These are phyloP conservation scores for Aspergillus carbonarius DNA, from an alignment of 2,329 filamentous ascomycete species.

Conservation along the genomic window DNA sequence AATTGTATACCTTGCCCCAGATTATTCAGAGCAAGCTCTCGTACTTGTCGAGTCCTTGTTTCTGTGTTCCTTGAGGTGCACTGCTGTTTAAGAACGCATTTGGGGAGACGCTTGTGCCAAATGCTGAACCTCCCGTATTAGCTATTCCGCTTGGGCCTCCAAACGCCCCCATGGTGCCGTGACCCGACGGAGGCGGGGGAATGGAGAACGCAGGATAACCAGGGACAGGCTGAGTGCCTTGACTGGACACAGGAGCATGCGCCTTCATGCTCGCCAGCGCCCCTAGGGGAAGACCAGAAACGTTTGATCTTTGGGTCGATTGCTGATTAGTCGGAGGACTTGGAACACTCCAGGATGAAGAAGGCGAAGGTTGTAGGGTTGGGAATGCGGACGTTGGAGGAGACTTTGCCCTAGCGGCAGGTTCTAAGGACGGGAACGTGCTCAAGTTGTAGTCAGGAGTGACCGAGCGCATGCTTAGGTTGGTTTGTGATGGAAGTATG, in stretches of 20 bases:
- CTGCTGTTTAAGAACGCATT: conserved; percentile 27
- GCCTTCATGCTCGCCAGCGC: conserved; percentile 28
- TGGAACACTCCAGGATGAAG: conserved; percentile 21
- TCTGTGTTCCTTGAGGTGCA: conserved; percentile 28
- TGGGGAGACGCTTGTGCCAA: conserved; percentile 16
- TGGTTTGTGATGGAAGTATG: conserved; percentile 21
- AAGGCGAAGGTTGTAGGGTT: conserved; percentile 32
- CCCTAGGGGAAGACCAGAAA: conserved; percentile 22
- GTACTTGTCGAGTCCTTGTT: conserved; percentile 54
- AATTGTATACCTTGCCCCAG: not conserved
- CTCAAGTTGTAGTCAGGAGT: conserved; percentile 53
- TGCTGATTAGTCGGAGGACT: conserved; percentile 16
- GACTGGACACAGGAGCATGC: conserved; percentile 15
- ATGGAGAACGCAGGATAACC: conserved; percentile 43
- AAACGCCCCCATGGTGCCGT: conserved; percentile 15
- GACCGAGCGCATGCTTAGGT: conserved; percentile 45
- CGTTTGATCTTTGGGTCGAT: conserved; percentile 13
- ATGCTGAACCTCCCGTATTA: conserved; percentile 21
- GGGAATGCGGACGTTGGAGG: conserved; percentile 27
- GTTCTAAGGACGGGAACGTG: conserved; percentile 49
- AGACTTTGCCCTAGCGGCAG: conserved; percentile 35
- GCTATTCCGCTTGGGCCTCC: conserved; percentile 17
- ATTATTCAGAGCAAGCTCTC: conserved; percentile 52
- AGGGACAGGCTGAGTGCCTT: conserved; percentile 21
- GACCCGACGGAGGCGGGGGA: conserved; percentile 39